Evolutionary conservation across 805 yeast genomes (phyloP), one percentile per base, ranked within the genome.

Genomic region (Nakazawaea laoshanensis): DNA sequence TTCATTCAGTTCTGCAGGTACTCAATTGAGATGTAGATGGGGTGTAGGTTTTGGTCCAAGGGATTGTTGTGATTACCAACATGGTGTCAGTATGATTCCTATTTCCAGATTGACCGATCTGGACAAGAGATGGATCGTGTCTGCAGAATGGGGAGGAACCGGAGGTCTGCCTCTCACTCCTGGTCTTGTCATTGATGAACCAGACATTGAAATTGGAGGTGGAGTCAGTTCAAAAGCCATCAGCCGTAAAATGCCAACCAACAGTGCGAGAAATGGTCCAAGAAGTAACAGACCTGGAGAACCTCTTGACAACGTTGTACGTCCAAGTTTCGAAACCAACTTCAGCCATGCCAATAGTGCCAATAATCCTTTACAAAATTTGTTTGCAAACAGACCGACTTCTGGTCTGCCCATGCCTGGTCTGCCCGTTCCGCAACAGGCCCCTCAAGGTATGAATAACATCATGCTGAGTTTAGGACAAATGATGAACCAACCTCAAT

Each of bases 1-100:
- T 25, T 71, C 76, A 26, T 86, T 88, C 60, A 70, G 68, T 19
- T 47, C 50, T 37, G 79, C 81, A 25, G 55, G 71, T 7, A 62
- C 74, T 44, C 53, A 60, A 22, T 63, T 92, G 45, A 74, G 97
- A 58, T 84, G 94, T 4, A 72, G 96, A 52, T 92, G 98, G 98
- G 98, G 97, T 44, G 97, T 92, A 41, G 98, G 98, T 1, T 92
- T 83, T 50, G 98, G 98, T 4, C 98, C 98, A 35, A 76, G 98
- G 63, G 97, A 92, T 55, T 89, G 97, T 63, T 85, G 95, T 55
- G 94, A 92, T 57, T 92, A 92, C 57, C 88, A 79, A 50, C 79
- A 79, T 37, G 98, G 98, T 41, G 68, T 79, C 24, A 81, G 95
- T 39, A 72, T 87, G 23, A 86, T 92, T 40, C 96, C 97, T 11